phyloP scores from a whole-genome alignment of 768 basidiomycete genomes.

The Mycena chlorophos region DNA sequence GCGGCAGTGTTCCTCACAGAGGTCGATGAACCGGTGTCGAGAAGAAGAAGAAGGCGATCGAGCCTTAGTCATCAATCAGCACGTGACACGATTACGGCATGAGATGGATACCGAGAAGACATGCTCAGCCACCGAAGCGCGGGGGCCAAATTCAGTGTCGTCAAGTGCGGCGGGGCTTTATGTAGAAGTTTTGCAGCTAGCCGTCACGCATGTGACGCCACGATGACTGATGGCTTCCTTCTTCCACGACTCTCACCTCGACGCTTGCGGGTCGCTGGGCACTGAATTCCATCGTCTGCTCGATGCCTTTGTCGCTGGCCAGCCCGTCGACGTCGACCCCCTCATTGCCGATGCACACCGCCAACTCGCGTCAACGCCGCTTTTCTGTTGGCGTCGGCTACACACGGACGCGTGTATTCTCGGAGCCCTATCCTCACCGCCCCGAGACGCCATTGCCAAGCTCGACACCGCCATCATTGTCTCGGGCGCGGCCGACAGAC shows the following conservation, averaged over 20 bases:
- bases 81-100: not conserved
- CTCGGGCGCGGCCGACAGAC: slow-evolving; percentile 70
- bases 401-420: slow-evolving; percentile 79
- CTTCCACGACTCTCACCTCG: not conserved
- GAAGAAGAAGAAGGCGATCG: slow-evolving; percentile 93
- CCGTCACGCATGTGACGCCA: not conserved
- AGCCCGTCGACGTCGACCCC: slow-evolving; percentile 31
- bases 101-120: not conserved
- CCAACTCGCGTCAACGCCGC: slow-evolving; percentile 45
- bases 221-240: not conserved
- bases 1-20: slow-evolving; percentile 94
- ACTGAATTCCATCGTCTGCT: not conserved
- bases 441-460: slow-evolving; percentile 49
- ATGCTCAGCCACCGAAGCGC: not conserved
- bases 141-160: too few relatives aligned
- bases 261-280: not conserved
- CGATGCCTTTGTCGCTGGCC: not conserved
- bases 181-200: not conserved
- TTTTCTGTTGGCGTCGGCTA: slow-evolving; percentile 58
- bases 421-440: slow-evolving; percentile 40
- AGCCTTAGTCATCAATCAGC: slow-evolving; percentile 51
- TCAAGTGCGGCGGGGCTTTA: too few relatives aligned
- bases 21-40: slow-evolving; percentile 91
- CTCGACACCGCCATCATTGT: slow-evolving; percentile 84
- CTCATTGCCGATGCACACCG: slow-evolving; percentile 52